Conservation (phyloP, 1,284 basidiomycete genomes). For the Phlebopus sp. region DNA sequence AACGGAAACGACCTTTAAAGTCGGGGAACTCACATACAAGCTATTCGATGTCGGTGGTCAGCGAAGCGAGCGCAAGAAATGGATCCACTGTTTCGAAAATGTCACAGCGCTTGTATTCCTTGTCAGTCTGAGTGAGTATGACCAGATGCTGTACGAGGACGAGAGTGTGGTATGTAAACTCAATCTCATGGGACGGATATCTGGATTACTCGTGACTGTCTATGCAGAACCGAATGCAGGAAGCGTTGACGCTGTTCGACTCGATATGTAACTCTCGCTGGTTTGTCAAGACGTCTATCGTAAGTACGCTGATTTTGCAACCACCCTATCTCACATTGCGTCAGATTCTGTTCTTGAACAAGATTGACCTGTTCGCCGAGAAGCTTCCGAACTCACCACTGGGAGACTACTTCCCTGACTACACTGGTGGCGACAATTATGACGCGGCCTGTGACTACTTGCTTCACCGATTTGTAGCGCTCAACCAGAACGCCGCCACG, state of each 20-base stretch:
- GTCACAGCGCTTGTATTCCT: constrained; percentile 95
- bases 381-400: constrained; percentile 89
- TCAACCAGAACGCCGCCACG: constrained; percentile 84
- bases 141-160: constrained; percentile 92
- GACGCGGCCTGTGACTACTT: constrained; percentile 85
- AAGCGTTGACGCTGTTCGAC: constrained; percentile 92
- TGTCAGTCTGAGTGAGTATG: constrained; percentile 91
- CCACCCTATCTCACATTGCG: constrained; percentile 2
- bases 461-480: constrained; percentile 80
- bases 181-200: constrained; percentile 6
- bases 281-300: constrained; percentile 89
- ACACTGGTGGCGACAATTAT: constrained; percentile 78
- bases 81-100: constrained; percentile 97
- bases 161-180: constrained; percentile 76
- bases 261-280: constrained; percentile 95
- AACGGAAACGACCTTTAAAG: constrained; percentile 92
- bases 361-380: constrained; percentile 95
- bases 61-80: constrained; percentile 91
- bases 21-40: constrained; percentile 90
- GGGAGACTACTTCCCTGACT: constrained; percentile 88
- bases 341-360: constrained; percentile 88
- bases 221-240: constrained; percentile 90
- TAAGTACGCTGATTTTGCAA: constrained; percentile 35
- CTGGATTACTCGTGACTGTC: constrained; percentile 8
- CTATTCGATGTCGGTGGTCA: constrained; percentile 96